Conservation (phyloP, 805 yeast genomes). For the Nakazawaea populi region DNA sequence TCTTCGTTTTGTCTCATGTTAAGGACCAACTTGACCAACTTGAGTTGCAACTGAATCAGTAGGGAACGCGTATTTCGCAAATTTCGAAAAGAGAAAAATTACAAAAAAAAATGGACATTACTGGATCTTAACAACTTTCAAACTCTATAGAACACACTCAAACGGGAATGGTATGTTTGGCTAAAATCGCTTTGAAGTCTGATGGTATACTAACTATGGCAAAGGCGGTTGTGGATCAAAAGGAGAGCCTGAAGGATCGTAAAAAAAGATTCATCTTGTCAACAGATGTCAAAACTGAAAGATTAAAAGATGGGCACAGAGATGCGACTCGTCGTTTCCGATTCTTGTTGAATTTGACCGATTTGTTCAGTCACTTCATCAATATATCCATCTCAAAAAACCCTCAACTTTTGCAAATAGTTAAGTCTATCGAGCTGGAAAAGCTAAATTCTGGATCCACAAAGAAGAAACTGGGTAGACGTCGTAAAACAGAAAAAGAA, state of each 20-base stretch:
- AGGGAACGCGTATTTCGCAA: not conserved
- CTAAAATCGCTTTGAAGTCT: not conserved
- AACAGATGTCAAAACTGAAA: constrained; percentile 53
- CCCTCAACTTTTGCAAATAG: constrained; percentile 55
- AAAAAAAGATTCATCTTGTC: constrained; percentile 42
- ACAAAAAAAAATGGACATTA: not conserved
- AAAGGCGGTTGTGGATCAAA: not conserved
- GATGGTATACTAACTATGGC: not conserved
- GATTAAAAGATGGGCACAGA: constrained; percentile 42
- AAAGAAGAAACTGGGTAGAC: constrained; percentile 33
- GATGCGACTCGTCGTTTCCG: constrained; percentile 76
- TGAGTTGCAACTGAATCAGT: no score
- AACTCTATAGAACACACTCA: no score
- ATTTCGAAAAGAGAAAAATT: not conserved
- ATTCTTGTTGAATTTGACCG: constrained; percentile 77
- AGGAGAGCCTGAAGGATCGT: constrained; percentile 32
- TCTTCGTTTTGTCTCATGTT: constrained; percentile 27
- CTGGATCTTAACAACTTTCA: no score
- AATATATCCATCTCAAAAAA: constrained; percentile 78
- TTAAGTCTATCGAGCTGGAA: constrained; percentile 50
- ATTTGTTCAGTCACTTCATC: constrained; percentile 82
- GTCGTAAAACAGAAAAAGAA: constrained; percentile 89
- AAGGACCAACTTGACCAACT: no score
- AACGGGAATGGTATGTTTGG: not conserved
- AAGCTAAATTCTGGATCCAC: constrained; percentile 18